Percentiles rank a stretch among this genome's conserved stretches.
phyloP scores from a whole-genome alignment of 2,329 filamentous ascomycete species.

The Colletotrichum sp. region DNA sequence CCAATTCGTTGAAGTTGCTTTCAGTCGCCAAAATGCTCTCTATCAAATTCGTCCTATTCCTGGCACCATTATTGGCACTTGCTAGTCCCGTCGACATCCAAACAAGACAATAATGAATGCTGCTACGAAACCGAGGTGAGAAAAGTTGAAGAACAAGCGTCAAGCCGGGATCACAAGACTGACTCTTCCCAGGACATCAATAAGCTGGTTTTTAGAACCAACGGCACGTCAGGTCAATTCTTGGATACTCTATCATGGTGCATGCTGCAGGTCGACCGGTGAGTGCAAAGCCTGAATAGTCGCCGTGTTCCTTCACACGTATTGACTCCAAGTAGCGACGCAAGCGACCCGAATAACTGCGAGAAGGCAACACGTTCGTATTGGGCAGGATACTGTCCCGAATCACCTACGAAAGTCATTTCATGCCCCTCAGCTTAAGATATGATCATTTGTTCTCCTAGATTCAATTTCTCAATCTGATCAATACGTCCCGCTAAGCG shows the following conservation, averaged over 20 bases:
- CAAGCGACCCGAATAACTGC: background rate
- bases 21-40: background rate
- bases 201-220: background rate
- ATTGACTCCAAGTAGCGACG: background rate
- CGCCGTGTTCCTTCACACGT: background rate
- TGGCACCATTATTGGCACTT: background rate
- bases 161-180: background rate
- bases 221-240: background rate
- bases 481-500: background rate
- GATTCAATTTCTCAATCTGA: background rate
- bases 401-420: background rate
- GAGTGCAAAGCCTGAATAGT: background rate
- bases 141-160: background rate
- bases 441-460: background rate
- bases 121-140: background rate
- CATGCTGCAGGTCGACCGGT: background rate
- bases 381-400: background rate
- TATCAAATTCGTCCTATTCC: background rate
- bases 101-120: background rate
- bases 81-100: background rate
- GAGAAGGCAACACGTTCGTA: background rate
- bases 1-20: background rate
- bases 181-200: background rate
- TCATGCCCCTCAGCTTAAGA: background rate
- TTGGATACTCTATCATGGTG: background rate